Evolutionary conservation across 2,329 filamentous ascomycete genomes (phyloP).

Genomic region (Colletotrichum melonis): DNA sequence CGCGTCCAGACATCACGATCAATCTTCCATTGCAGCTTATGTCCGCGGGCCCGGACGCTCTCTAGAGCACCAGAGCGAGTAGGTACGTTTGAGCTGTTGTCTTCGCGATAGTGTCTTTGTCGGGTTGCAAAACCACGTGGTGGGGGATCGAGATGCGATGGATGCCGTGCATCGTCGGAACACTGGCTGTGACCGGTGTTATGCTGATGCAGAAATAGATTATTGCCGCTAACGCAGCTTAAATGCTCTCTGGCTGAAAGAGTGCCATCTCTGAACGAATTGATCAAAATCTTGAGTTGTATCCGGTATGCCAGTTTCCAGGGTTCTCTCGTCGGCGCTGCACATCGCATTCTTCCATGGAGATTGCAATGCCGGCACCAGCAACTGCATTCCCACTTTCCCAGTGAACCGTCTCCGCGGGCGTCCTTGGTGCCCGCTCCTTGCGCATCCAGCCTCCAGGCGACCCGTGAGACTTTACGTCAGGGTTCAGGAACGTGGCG

Average conservation of each 20-base stretch:
- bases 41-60: neutral
- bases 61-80: neutral
- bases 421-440: neutral
- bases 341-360: neutral
- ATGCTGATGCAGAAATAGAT: neutral
- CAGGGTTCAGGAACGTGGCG: constrained; percentile 33
- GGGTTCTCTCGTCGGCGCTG: neutral
- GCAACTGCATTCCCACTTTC: neutral
- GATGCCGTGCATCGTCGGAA: neutral
- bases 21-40: neutral
- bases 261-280: neutral
- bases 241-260: neutral
- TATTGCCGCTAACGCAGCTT: neutral
- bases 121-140: neutral
- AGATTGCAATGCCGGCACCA: neutral
- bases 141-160: neutral
- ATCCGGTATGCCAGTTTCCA: neutral
- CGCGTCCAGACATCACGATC: neutral
- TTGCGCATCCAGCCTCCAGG: neutral
- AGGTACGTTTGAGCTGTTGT: neutral
- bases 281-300: neutral
- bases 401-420: neutral
- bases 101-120: neutral
- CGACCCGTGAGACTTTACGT: constrained; percentile 15
- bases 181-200: neutral